These are phyloP conservation scores for Cantharellus cinnabarinus DNA, from an alignment of 768 basidiomycete species.

Conservation along the genomic window DNA sequence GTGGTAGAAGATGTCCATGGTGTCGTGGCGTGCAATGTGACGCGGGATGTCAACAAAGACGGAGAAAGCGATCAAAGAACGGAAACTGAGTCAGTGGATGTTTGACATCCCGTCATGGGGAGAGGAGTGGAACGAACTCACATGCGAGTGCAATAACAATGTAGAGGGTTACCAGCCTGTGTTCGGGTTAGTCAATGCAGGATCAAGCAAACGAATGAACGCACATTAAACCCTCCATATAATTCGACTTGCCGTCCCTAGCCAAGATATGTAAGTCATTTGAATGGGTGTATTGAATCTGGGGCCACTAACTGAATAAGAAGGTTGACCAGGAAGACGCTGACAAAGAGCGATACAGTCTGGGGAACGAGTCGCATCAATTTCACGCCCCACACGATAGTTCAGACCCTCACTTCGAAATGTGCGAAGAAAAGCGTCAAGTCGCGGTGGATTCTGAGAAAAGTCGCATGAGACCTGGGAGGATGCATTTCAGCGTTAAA, in stretches of 20 bases:
- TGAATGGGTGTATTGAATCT: neutral
- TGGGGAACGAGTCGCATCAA: conserved; percentile 13
- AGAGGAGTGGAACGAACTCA: conserved; percentile 19
- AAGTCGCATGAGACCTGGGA: neutral
- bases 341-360: conserved; percentile 72
- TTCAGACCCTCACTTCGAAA: conserved; percentile 38
- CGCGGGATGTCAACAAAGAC: too few relatives aligned
- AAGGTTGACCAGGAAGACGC: conserved; percentile 73
- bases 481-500: neutral
- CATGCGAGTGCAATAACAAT: conserved; percentile 64
- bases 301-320: conserved; percentile 27
- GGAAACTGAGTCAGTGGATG: neutral
- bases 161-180: conserved; percentile 36
- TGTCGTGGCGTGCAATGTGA: too few relatives aligned
- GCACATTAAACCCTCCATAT: conserved; percentile 77
- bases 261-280: neutral
- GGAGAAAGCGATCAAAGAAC: neutral
- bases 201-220: neutral
- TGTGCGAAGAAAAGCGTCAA: conserved; percentile 68
- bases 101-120: neutral
- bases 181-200: neutral
- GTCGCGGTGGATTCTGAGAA: conserved; percentile 37
- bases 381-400: neutral
- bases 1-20: too few relatives aligned
- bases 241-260: conserved; percentile 72